A percentile compares a stretch with the other conserved stretches of the same genome.
phyloP scores from a whole-genome alignment of 1,284 basidiomycete species.

The Ganoderma sinense region DNA sequence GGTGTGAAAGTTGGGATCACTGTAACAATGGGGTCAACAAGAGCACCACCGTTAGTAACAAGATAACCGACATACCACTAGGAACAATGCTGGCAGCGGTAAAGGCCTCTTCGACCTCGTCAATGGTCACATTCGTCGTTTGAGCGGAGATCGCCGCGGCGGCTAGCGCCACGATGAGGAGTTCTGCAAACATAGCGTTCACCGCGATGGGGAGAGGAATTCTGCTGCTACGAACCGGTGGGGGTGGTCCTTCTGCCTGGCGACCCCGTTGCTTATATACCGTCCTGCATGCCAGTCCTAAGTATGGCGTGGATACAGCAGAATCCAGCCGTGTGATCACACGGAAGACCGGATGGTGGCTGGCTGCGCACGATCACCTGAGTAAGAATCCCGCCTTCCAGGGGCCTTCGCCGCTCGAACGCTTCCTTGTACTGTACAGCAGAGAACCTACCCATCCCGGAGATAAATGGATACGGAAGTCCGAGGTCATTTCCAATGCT shows the following conservation, averaged over 20 bases:
- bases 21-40: conserved; percentile 5
- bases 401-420: not conserved
- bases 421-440: not conserved
- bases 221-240: not conserved
- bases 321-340: conserved; percentile 18
- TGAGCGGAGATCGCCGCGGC: conserved; percentile 24
- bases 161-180: conserved; percentile 15
- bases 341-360: not conserved
- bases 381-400: not conserved
- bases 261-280: not conserved
- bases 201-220: not conserved
- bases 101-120: conserved; percentile 49
- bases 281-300: not conserved
- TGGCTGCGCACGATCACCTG: not conserved
- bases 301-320: not conserved
- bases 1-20: conserved; percentile 50
- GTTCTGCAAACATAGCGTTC: conserved; percentile 18
- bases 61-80: conserved; percentile 31
- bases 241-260: not conserved
- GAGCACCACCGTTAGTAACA: not conserved
- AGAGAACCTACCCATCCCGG: not conserved
- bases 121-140: conserved; percentile 35
- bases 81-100: conserved; percentile 50
- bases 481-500: no score
- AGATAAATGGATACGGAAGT: not conserved